Conservation (phyloP, 306 rosid species). For the Sechiopsis laciniata region DNA sequence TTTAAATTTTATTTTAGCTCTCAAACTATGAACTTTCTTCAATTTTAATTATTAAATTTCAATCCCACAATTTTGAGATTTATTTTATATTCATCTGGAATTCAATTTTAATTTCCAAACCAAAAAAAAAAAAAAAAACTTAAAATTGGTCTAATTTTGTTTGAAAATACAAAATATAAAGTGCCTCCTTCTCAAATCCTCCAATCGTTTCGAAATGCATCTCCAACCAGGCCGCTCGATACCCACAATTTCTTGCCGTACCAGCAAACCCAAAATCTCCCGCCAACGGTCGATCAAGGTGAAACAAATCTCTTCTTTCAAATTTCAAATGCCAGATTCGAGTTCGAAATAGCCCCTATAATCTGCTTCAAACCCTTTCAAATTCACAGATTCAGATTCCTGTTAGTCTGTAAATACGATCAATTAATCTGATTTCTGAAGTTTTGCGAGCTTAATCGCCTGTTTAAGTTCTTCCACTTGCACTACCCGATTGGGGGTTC, state of each 20-base stretch:
- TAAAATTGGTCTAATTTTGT: too few relatives aligned
- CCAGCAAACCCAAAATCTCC: conserved; percentile 4
- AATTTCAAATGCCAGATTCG: background rate
- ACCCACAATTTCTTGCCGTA: background rate
- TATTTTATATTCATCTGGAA: too few relatives aligned
- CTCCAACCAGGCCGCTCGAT: background rate
- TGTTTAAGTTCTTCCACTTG: conserved; percentile 2
- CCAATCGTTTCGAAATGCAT: background rate
- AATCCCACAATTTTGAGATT: too few relatives aligned
- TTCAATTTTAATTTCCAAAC: too few relatives aligned
- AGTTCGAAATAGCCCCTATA: background rate
- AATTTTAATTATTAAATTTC: too few relatives aligned
- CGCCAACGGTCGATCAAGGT: conserved; percentile 13
- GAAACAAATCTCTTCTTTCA: background rate
- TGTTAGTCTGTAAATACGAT: background rate
- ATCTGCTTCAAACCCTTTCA: background rate
- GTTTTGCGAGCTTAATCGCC: background rate
- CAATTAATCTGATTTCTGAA: background rate
- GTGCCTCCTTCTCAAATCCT: too few relatives aligned
- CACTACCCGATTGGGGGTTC: conserved; percentile 15
- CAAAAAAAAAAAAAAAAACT: too few relatives aligned
- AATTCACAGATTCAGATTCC: background rate
- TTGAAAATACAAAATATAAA: too few relatives aligned
- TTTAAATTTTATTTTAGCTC: too few relatives aligned
- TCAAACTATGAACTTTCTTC: too few relatives aligned